Conservation (phyloP, 164 flowering plant genomes). For the Chloranthus sessilifolius region DNA sequence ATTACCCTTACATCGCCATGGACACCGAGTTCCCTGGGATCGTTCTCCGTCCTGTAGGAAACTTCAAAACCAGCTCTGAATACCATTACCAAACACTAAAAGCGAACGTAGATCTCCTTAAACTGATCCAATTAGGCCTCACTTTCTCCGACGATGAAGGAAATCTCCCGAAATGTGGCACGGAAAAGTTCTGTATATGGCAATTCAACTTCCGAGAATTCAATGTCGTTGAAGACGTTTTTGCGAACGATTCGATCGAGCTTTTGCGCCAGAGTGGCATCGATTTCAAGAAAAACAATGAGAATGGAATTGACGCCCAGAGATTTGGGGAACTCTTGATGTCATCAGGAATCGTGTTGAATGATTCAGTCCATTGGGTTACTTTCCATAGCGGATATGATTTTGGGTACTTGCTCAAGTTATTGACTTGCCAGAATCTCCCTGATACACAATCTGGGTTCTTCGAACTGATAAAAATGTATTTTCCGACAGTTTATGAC, state of each 20-base stretch:
- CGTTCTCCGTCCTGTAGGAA: slow-evolving; percentile 11
- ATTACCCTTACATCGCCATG: slow-evolving; percentile 46
- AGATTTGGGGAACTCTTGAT: slow-evolving; percentile 29
- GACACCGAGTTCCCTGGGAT: slow-evolving; percentile 40
- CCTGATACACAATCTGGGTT: slow-evolving; percentile 40
- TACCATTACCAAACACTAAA: slow-evolving; percentile 34
- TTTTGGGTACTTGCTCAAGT: slow-evolving; percentile 51
- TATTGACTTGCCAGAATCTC: slow-evolving; percentile 37
- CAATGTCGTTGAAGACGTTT: slow-evolving; percentile 17
- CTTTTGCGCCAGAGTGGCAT: slow-evolving; percentile 30
- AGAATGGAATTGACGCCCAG: slow-evolving; percentile 22
- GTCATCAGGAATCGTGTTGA: slow-evolving; percentile 30
- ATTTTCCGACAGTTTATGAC: slow-evolving; percentile 52
- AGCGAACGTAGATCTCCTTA: slow-evolving; percentile 25
- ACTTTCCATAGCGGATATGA: slow-evolving; percentile 36
- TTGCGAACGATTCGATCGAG: slow-evolving; percentile 24
- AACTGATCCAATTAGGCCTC: slow-evolving; percentile 34
- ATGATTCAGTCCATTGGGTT: slow-evolving; percentile 32
- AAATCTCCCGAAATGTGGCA: slow-evolving; percentile 24
- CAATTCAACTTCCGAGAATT: slow-evolving; percentile 31
- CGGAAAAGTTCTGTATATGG: slow-evolving; percentile 21
- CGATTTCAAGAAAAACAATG: slow-evolving; percentile 30
- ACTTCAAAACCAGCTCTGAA: slow-evolving; percentile 25
- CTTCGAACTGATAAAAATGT: slow-evolving; percentile 35
- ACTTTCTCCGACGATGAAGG: slow-evolving; percentile 26